Base-by-base conservation (phyloP, 257 asterid species). In the Phtheirospermum japonicum region DNA sequence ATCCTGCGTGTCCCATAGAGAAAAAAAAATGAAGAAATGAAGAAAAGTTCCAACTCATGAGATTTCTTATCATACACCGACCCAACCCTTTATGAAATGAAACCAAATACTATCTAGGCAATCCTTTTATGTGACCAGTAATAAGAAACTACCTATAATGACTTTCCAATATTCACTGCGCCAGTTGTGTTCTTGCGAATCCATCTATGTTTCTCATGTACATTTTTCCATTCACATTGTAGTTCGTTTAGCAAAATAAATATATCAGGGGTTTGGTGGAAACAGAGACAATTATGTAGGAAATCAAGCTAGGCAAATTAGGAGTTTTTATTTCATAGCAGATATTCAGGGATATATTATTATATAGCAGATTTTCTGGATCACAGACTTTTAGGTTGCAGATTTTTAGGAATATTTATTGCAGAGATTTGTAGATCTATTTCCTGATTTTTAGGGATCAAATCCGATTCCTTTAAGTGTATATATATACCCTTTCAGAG, bases 1-100 rank as follows among this genome's bases (percentile, higher is more conserved):
- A 68, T 66, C 90, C 80, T 82, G 71, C 53, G 70, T 59, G 68
- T 69, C 59, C 59, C 64, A 63, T 23, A 64, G 53, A 65, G 53
- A 61, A 52, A 40, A 23, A 23, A 49, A 11, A 52, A 19, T 9
- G 0, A 50, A 50, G 48, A 40, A 40, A 26, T 65, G 59, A 63
- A 71, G 68, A 53, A 59, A 55, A 59, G 17, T 57, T 18, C 63
- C 7, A 60, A 54, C 30, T 50, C 59, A 48, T 8, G 37, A 67
- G 8, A 19, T 14, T 39, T 63, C 36, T 49, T 17, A 13, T 11
- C 28, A 64, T 37, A 66, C 51, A 59, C 48, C 26, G 19, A 43
- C 68, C 40, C 45, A 67, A 9, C 31, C 42, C 43, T 69, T 37
- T 49, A 50, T 64, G 42, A 26, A 63, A 49, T 33, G 13, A 18